phyloP scores from a whole-genome alignment of 805 yeast species.

The Saccharomycopsis fibuligera region DNA sequence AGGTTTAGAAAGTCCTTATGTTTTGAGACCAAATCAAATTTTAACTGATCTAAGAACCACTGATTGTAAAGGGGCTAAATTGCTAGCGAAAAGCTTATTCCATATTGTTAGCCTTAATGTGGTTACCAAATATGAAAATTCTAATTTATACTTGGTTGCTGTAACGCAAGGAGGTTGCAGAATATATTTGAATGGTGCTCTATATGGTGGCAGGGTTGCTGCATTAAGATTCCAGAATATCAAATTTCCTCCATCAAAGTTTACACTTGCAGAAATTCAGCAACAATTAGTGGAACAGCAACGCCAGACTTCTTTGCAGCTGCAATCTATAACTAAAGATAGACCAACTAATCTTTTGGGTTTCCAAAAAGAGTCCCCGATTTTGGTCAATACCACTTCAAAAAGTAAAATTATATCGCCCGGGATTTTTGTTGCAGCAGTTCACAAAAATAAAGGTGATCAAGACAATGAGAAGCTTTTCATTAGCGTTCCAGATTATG shows the following conservation, averaged over 20 bases:
- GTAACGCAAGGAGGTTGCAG: conserved; percentile 82
- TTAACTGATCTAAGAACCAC: conserved; percentile 37
- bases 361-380: conserved; percentile 49
- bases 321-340: conserved; percentile 23
- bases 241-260: conserved; percentile 60
- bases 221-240: conserved; percentile 43
- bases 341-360: conserved; percentile 27
- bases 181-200: conserved; percentile 45
- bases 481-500: conserved; percentile 79
- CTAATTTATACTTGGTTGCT: conserved; percentile 67
- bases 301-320: conserved; percentile 20
- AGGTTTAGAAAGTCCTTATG: conserved; percentile 36
- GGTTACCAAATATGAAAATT: conserved; percentile 59
- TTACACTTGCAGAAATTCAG: conserved; percentile 31
- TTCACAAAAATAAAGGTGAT: conserved; percentile 26
- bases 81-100: conserved; percentile 46
- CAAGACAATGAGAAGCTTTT: conserved; percentile 44
- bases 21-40: conserved; percentile 33
- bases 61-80: conserved; percentile 44
- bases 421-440: conserved; percentile 75
- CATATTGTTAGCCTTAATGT: conserved; percentile 57
- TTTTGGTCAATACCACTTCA: conserved; percentile 50
- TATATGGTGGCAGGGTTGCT: conserved; percentile 30
- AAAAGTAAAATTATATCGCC: conserved; percentile 68
- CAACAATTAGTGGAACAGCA: conserved; percentile 32